These are phyloP conservation scores for Iberis pinnata DNA, from an alignment of 345 rosid genomes.

Conservation along the genomic window DNA sequence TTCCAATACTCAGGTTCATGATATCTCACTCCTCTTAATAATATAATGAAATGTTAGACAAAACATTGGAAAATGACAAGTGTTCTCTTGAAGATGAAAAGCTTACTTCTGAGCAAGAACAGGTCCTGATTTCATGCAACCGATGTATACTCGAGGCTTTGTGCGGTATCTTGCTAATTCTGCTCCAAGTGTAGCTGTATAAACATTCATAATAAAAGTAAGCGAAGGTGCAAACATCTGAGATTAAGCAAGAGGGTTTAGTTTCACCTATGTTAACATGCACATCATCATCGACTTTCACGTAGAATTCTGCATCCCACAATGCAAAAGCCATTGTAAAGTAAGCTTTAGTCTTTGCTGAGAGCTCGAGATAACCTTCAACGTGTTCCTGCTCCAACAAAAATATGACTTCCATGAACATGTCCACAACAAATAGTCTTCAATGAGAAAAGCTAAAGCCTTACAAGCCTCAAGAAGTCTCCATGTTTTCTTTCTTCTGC, in stretches of 20 bases:
- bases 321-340: constrained; percentile 76
- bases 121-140: constrained; percentile 98
- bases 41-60: constrained; percentile 13
- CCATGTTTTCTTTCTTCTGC: constrained; percentile 94
- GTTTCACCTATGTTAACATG: constrained; percentile 91
- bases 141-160: constrained; percentile 74
- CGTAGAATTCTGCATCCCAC: constrained; percentile 98
- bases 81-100: constrained; percentile 8
- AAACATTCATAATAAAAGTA: constrained; percentile 11
- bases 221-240: neutral
- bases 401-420: neutral
- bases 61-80: neutral
- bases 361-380: constrained; percentile 94
- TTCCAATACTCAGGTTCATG: constrained; percentile 97
- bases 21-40: constrained; percentile 84
- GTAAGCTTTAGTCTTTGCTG: constrained; percentile 84
- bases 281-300: constrained; percentile 95
- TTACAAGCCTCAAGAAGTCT: constrained; percentile 92
- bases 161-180: constrained; percentile 64
- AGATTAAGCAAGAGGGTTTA: constrained; percentile 1
- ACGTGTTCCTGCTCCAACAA: constrained; percentile 70
- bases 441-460: constrained; percentile 9
- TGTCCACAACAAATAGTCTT: neutral
- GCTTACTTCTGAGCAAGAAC: constrained; percentile 95
- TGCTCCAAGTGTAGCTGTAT: constrained; percentile 88